Evolutionary conservation across 768 basidiomycete genomes (phyloP).

Genomic region (Lactifluus subvellereus): DNA sequence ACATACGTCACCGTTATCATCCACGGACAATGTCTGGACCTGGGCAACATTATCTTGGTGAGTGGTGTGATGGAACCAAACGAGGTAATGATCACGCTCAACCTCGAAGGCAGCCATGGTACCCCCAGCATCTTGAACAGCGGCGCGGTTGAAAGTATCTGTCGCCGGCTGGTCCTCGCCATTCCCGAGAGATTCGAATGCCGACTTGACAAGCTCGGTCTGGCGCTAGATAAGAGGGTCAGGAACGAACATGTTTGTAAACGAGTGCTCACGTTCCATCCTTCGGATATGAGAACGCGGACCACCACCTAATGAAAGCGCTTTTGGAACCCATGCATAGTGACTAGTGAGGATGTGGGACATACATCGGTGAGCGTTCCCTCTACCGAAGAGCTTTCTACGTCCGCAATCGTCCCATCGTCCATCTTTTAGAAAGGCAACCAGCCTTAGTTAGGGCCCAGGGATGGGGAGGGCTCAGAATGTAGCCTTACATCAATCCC

Average conservation of each 20-base stretch:
- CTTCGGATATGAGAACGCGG: neutral
- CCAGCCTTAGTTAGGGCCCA: neutral
- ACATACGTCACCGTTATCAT: constrained; percentile 13
- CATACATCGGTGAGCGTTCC: constrained; percentile 12
- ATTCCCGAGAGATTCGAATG: constrained; percentile 4
- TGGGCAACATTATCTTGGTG: neutral
- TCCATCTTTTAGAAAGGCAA: neutral
- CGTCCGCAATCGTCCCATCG: neutral
- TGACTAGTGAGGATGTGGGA: neutral
- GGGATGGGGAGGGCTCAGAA: neutral
- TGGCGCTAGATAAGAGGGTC: neutral
- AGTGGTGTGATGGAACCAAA: neutral
- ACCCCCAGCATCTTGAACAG: neutral
- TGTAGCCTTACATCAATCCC: constrained; percentile 14
- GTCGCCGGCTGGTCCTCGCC: neutral
- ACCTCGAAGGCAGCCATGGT: constrained; percentile 3
- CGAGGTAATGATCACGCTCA: neutral
- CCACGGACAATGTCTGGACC: constrained; percentile 12
- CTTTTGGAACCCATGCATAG: neutral
- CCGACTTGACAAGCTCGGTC: constrained; percentile 6
- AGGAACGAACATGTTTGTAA: neutral
- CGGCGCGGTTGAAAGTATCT: constrained; percentile 3
- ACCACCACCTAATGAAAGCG: neutral
- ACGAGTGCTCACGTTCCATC: constrained; percentile 8
- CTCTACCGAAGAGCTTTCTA: neutral